Conservation (phyloP, 139 green algal genomes). For the Monoraphidium neglectum region DNA sequence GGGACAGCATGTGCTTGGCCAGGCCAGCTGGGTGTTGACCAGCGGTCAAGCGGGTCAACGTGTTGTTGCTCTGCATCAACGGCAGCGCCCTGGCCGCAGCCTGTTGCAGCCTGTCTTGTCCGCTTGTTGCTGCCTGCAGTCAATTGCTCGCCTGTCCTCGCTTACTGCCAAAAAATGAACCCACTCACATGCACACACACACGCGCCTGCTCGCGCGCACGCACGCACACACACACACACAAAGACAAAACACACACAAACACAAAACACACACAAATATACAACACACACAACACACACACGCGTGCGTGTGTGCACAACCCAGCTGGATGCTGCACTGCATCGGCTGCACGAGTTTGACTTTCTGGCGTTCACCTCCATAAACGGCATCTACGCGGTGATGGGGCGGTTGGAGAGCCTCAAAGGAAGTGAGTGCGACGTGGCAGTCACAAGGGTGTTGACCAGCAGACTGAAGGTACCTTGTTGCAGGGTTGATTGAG, state of each 20-base stretch:
- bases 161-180: too few species aligned
- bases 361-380: slow-evolving; percentile 70
- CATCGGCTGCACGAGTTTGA: slow-evolving; percentile 26
- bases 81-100: too few species aligned
- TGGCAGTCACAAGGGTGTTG: too few species aligned
- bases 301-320: neutral
- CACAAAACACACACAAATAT: neutral
- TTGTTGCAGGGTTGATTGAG: too few species aligned
- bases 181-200: too few species aligned
- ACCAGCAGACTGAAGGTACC: too few species aligned
- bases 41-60: neutral
- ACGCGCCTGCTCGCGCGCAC: too few species aligned
- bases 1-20: neutral
- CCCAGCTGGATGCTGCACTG: slow-evolving; percentile 25
- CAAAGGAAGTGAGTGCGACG: slow-evolving; percentile 34
- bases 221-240: neutral
- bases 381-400: slow-evolving; percentile 65
- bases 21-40: neutral
- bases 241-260: neutral
- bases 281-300: neutral
- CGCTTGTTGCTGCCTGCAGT: too few species aligned
- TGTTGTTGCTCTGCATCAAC: neutral
- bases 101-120: too few species aligned
- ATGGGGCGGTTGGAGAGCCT: slow-evolving; percentile 43
- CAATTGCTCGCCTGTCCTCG: too few species aligned